phyloP scores from a whole-genome alignment of 2,329 filamentous ascomycete species.

The Penicillium sp. region DNA sequence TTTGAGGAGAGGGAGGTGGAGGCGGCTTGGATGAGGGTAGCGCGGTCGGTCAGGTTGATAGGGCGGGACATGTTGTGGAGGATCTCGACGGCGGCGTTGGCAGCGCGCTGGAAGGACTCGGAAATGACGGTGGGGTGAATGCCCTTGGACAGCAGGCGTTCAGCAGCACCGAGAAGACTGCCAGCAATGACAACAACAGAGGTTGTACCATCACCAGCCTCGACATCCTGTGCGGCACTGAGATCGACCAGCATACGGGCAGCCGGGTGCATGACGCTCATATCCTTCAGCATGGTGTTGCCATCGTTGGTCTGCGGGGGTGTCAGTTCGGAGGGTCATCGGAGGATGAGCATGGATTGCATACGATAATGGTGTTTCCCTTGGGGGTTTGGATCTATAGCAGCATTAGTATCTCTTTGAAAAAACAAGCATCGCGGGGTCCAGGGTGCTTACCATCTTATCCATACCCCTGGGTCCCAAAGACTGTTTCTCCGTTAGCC shows the following conservation, averaged over 20 bases:
- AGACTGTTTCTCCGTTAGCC: slow-evolving; percentile 60
- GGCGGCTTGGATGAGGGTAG: slow-evolving; percentile 91
- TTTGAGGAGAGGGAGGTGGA: slow-evolving; percentile 97
- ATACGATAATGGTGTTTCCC: slow-evolving; percentile 89
- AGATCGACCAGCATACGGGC: slow-evolving; percentile 99
- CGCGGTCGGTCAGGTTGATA: slow-evolving; percentile 83
- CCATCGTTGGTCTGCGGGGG: slow-evolving; percentile 81
- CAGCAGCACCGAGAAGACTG: slow-evolving; percentile 89
- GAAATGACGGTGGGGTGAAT: slow-evolving; percentile 98
- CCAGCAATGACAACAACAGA: slow-evolving; percentile 98
- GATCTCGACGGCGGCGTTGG: slow-evolving; percentile 82
- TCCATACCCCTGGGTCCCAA: slow-evolving; percentile 97
- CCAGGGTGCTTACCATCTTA: slow-evolving; percentile 78
- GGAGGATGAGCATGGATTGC: slow-evolving; percentile 26
- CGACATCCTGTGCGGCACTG: slow-evolving; percentile 95
- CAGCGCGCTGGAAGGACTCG: slow-evolving; percentile 94
- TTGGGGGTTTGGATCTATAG: slow-evolving; percentile 83
- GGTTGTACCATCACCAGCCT: slow-evolving; percentile 97
- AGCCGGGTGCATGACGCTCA: slow-evolving; percentile 99
- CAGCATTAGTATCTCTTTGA: slow-evolving; percentile 27
- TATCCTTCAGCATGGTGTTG: slow-evolving; percentile 98
- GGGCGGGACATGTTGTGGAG: slow-evolving; percentile 96
- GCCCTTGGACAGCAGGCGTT: slow-evolving; percentile 84
- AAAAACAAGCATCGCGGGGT: not conserved
- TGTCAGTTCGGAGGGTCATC: slow-evolving; percentile 33